Evolutionary conservation across 106 monocot species (phyloP), one percentile per base, ranked within the genome.

Genomic region (Iris macrosiphon): DNA sequence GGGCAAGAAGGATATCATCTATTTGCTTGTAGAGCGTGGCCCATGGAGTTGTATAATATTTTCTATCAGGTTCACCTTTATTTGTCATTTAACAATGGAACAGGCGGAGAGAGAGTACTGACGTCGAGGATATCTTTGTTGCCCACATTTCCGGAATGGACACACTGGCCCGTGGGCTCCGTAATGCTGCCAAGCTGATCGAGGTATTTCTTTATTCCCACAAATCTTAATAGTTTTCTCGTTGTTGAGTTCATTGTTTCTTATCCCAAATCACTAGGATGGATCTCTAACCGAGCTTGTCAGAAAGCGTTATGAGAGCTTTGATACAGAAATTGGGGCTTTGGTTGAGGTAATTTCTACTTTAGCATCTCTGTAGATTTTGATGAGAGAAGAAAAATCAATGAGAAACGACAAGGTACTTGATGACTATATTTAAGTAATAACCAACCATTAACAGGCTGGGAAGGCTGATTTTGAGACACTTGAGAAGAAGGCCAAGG

Each of bases 141-240:
- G 87, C 87, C 65, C 92, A 93, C 57, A 83, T 87, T 55, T 74
- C 77, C 18, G 92, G 92, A n/a, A 92, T 92, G 92, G 92, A 93
- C 39, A 93, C 92, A 3, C 73, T 93, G 39, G 92, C 92, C 10
- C 82, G 92, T 47, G 92, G 92, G 15, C 87, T 93, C 25, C 76
- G 87, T 13, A 93, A 83, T 61, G 92, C 61, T 32, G 87, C 68
- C 12, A 93, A 87, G 41, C 32, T 93, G 25, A 65, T 77, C 0
- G 82, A 93, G 79, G 92, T 92, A 67, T 22, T 28, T 6, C 54
- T 39, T n/a, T n/a, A n/a, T n/a, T n/a, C n/a, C n/a, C n/a, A n/a
- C n/a, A n/a, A n/a, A n/a, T n/a, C n/a, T n/a, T n/a, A n/a, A n/a
- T 46, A 7, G 19, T n/a, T n/a, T 10, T 24, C 21, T 46, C 3